Evolutionary conservation across 495 filamentous ascomycete genomes (phyloP).

Genomic region (Aspergillus panamensis): DNA sequence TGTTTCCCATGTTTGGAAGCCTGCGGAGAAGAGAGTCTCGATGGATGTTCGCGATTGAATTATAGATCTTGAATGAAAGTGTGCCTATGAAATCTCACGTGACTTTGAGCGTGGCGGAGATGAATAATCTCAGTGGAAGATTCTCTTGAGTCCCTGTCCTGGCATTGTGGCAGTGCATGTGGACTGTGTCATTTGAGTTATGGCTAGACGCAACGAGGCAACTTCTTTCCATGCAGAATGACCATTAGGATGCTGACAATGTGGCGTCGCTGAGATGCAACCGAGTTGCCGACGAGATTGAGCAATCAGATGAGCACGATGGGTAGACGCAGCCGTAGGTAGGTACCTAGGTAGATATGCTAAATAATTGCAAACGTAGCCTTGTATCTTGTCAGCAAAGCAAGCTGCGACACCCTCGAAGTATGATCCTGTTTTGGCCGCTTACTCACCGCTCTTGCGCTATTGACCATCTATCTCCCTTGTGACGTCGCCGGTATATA

Average conservation of each 20-base stretch:
- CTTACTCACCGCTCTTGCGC: slow-evolving; percentile 23
- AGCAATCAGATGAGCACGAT: no score
- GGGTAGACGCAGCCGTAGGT: no score
- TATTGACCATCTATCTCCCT: background rate
- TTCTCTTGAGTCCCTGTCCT: no score
- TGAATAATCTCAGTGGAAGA: no score
- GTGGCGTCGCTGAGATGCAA: background rate
- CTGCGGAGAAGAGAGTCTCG: slow-evolving; percentile 42
- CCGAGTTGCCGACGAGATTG: no score
- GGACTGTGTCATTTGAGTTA: no score
- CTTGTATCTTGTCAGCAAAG: no score
- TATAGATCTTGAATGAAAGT: background rate
- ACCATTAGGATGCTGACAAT: slow-evolving; percentile 8
- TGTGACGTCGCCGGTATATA: slow-evolving; percentile 23
- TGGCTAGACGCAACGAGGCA: slow-evolving; percentile 21
- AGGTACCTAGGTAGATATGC: no score
- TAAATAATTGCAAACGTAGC: no score
- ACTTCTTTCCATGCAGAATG: slow-evolving; percentile 18
- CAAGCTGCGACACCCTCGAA: no score
- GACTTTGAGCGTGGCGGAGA: no score
- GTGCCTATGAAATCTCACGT: no score
- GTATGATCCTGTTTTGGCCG: slow-evolving; percentile 1
- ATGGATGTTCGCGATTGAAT: background rate
- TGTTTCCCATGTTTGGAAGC: slow-evolving; percentile 39
- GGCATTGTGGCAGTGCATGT: background rate